Evolutionary conservation across 225 moss, liverwort and hornwort genomes (phyloP).

Genomic region (Anthoceros angustus): DNA sequence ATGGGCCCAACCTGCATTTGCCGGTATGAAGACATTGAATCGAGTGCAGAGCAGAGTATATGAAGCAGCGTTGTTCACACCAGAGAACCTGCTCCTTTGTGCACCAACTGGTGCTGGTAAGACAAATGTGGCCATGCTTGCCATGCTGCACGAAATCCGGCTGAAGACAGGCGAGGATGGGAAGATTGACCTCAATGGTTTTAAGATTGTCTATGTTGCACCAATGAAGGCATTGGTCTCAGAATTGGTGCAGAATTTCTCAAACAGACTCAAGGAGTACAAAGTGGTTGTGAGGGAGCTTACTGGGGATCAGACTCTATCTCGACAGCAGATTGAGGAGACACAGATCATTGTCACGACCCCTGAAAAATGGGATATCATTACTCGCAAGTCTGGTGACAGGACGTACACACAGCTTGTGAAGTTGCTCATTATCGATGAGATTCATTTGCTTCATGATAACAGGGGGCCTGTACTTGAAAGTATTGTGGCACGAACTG

Average conservation of each 20-base stretch:
- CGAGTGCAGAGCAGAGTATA: conserved; percentile 93
- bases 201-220: conserved; percentile 89
- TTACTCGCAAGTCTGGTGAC: conserved; percentile 89
- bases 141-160: conserved; percentile 79
- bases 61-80: conserved; percentile 67
- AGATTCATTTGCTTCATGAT: conserved; percentile 88
- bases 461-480: conserved; percentile 86
- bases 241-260: conserved; percentile 84
- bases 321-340: conserved; percentile 85
- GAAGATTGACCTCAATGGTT: conserved; percentile 48
- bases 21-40: conserved; percentile 71
- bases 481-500: conserved; percentile 86
- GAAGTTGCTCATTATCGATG: conserved; percentile 84
- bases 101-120: conserved; percentile 98
- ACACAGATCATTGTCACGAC: conserved; percentile 93
- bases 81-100: conserved; percentile 69
- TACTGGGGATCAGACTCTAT: conserved; percentile 87
- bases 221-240: conserved; percentile 96
- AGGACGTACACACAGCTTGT: conserved; percentile 94
- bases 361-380: conserved; percentile 97
- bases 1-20: conserved; percentile 87
- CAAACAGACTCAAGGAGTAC: conserved; percentile 62
- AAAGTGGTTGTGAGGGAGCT: conserved; percentile 74
- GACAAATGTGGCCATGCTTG: conserved; percentile 86
- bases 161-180: conserved; percentile 58